Conservation (phyloP, 768 basidiomycete species). For the Phlebiopsis flavidoalba region DNA sequence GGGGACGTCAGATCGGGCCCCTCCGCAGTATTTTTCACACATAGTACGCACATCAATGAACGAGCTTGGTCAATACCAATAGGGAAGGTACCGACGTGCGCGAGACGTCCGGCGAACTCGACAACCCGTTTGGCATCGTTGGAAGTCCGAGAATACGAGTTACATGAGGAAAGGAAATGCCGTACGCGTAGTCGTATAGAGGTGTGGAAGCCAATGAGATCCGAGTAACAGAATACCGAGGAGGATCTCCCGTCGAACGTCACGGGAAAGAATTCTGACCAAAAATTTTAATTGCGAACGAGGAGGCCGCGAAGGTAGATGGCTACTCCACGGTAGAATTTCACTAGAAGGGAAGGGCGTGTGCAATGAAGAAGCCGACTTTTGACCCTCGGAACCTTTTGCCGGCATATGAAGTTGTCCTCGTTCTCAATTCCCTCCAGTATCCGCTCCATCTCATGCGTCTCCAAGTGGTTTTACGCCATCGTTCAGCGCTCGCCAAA, state of each 20-base stretch:
- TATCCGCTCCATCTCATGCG: slow-evolving; percentile 61
- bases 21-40: neutral
- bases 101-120: slow-evolving; percentile 91
- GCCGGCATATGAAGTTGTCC: slow-evolving; percentile 30
- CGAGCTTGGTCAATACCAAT: slow-evolving; percentile 93
- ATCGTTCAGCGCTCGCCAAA: slow-evolving; percentile 82
- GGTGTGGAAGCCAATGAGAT: slow-evolving; percentile 99
- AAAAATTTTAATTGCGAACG: neutral
- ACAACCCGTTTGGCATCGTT: slow-evolving; percentile 98
- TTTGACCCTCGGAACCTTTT: slow-evolving; percentile 48
- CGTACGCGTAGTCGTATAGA: slow-evolving; percentile 99
- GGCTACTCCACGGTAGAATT: slow-evolving; percentile 78
- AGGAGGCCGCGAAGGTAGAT: neutral
- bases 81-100: slow-evolving; percentile 97
- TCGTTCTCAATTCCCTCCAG: slow-evolving; percentile 65
- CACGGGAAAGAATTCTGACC: slow-evolving; percentile 86
- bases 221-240: slow-evolving; percentile 93
- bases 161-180: slow-evolving; percentile 97
- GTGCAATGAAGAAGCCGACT: slow-evolving; percentile 98
- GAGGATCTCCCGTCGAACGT: slow-evolving; percentile 95
- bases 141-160: slow-evolving; percentile 90
- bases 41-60: slow-evolving; percentile 66
- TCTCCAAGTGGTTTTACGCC: slow-evolving; percentile 61
- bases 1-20: neutral
- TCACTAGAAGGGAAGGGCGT: slow-evolving; percentile 98